These are phyloP conservation scores for Termitomyces sp. DNA, from an alignment of 768 basidiomycete species.

Conservation along the genomic window DNA sequence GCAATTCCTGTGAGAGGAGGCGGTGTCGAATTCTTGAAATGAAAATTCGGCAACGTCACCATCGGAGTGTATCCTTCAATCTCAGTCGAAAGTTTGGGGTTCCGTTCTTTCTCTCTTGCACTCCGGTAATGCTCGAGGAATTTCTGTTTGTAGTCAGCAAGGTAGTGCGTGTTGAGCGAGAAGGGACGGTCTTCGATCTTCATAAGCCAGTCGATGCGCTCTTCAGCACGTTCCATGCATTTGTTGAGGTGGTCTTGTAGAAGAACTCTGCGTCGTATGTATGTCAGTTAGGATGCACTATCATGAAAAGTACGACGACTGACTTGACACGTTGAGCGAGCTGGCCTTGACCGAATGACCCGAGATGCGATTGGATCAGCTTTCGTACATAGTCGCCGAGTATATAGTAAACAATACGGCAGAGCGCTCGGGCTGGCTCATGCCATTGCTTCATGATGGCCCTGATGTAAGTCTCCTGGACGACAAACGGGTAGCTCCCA, in stretches of 20 bases:
- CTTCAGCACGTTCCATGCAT: conserved; percentile 34
- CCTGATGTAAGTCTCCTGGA: conserved; percentile 48
- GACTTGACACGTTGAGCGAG: conserved; percentile 45
- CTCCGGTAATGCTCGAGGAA: conserved; percentile 49
- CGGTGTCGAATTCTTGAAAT: not conserved
- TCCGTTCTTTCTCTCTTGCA: conserved; percentile 29
- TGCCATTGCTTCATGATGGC: conserved; percentile 45
- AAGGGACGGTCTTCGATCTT: conserved; percentile 40
- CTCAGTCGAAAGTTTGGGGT: conserved; percentile 19
- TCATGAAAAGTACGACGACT: not conserved
- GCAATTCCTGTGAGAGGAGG: conserved; percentile 22
- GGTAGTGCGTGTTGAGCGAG: conserved; percentile 48
- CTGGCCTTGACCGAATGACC: conserved; percentile 46
- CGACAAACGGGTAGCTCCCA: conserved; percentile 60
- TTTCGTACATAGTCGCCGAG: conserved; percentile 35
- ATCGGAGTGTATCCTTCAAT: conserved; percentile 20
- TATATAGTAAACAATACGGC: conserved; percentile 32
- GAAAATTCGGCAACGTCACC: not conserved
- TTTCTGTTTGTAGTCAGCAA: conserved; percentile 40
- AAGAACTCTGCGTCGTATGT: conserved; percentile 33
- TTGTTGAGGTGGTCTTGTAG: conserved; percentile 48
- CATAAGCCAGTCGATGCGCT: conserved; percentile 43
- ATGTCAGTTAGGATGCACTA: not conserved
- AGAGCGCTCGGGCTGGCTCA: conserved; percentile 42
- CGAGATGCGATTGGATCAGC: conserved; percentile 49